A percentile compares a stretch with the other conserved stretches of the same genome.
phyloP scores from a whole-genome alignment of 306 rosid genomes.

The Acacia crassicarpa region DNA sequence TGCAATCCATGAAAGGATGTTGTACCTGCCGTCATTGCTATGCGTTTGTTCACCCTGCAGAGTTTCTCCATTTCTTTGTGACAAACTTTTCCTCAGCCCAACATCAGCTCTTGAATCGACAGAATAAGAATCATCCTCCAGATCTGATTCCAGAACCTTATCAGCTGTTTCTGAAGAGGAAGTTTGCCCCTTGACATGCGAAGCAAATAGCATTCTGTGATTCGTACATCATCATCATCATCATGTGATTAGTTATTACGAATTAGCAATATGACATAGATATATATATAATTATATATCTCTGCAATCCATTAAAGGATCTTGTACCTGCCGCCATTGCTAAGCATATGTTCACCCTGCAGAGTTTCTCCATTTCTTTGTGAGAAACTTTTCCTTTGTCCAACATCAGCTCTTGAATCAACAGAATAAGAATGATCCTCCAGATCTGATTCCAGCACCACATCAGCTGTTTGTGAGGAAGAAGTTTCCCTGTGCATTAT shows the following conservation, averaged over 20 bases:
- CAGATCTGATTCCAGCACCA: slow-evolving; percentile 38
- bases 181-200: slow-evolving; percentile 38
- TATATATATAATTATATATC: neutral
- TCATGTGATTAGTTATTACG: slow-evolving; percentile 28
- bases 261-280: slow-evolving; percentile 25
- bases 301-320: slow-evolving; percentile 11
- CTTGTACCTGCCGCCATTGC: slow-evolving; percentile 68
- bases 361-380: slow-evolving; percentile 49
- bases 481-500: slow-evolving; percentile 37
- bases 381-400: slow-evolving; percentile 25
- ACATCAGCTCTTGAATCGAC: slow-evolving; percentile 60
- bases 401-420: slow-evolving; percentile 62
- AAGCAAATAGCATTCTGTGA: slow-evolving; percentile 56
- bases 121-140: slow-evolving; percentile 56
- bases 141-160: slow-evolving; percentile 37
- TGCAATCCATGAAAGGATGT: neutral
- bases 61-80: neutral
- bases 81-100: neutral
- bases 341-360: slow-evolving; percentile 51
- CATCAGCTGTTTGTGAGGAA: slow-evolving; percentile 39
- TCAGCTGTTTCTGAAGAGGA: slow-evolving; percentile 41
- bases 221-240: slow-evolving; percentile 28
- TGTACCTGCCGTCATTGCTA: neutral
- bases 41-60: neutral
- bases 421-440: slow-evolving; percentile 53